Evolutionary conservation across 495 filamentous ascomycete genomes (phyloP).

Genomic region (Penicillium soppii): DNA sequence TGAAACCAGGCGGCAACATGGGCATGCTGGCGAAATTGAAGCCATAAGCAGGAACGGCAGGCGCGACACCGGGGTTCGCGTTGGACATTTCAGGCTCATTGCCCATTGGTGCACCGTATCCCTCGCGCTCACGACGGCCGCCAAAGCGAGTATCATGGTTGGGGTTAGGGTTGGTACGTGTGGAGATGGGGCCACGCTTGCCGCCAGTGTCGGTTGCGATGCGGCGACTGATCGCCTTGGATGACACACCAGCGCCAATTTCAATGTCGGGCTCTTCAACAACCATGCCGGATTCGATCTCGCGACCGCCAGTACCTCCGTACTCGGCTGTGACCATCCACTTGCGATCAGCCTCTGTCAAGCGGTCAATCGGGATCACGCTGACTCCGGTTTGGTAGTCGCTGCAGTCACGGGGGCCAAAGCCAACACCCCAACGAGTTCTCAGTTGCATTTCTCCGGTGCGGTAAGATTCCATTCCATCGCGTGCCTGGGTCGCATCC

Average conservation of each 20-base stretch:
- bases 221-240: slow-evolving; percentile 86
- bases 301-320: slow-evolving; percentile 83
- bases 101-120: slow-evolving; percentile 15
- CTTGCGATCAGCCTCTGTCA: slow-evolving; percentile 94
- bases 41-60: slow-evolving; percentile 63
- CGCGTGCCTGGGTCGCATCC: slow-evolving; percentile 80
- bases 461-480: slow-evolving; percentile 84
- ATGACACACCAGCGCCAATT: slow-evolving; percentile 94
- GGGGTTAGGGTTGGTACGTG: slow-evolving; percentile 44
- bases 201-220: slow-evolving; percentile 77
- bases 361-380: slow-evolving; percentile 83
- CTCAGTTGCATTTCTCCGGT: slow-evolving; percentile 71
- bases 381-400: slow-evolving; percentile 93
- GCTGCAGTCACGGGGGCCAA: slow-evolving; percentile 94
- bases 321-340: slow-evolving; percentile 97
- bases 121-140: slow-evolving; percentile 33
- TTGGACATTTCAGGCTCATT: slow-evolving; percentile 39
- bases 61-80: slow-evolving; percentile 55
- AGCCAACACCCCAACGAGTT: slow-evolving; percentile 97
- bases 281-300: slow-evolving; percentile 78
- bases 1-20: slow-evolving; percentile 66
- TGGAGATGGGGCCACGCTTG: slow-evolving; percentile 70
- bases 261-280: slow-evolving; percentile 98
- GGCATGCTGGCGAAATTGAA: slow-evolving; percentile 70
- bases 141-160: slow-evolving; percentile 44